Conservation (phyloP, 345 rosid genomes). For the Pseudoturritis turrita region DNA sequence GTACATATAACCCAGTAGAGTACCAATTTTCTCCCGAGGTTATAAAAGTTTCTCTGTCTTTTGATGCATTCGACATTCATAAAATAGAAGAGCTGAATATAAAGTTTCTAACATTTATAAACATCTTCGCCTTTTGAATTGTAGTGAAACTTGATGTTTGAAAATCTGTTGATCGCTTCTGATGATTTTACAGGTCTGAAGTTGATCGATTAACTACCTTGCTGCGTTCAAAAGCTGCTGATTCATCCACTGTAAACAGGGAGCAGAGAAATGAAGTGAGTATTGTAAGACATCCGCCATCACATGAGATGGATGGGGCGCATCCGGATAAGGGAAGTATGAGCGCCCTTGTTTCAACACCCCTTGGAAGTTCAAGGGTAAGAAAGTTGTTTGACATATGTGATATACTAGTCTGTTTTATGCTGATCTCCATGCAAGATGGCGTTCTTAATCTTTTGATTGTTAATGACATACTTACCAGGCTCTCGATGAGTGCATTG, state of each 20-base stretch:
- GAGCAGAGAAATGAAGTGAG: constrained; percentile 43
- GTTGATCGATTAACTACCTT: constrained; percentile 71
- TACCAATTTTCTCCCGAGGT: neutral
- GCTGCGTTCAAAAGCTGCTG: constrained; percentile 57
- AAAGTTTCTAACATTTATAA: neutral
- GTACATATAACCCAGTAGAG: neutral
- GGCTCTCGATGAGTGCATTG: constrained; percentile 67
- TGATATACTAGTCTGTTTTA: neutral
- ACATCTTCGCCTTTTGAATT: neutral
- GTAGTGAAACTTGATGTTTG: neutral
- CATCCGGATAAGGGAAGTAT: constrained; percentile 38
- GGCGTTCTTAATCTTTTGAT: neutral
- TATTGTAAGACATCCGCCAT: constrained; percentile 26
- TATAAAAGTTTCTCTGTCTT: neutral
- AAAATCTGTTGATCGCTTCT: neutral
- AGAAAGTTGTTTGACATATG: constrained; percentile 15
- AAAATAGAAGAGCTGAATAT: neutral
- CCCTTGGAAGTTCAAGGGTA: constrained; percentile 45
- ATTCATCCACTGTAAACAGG: constrained; percentile 34
- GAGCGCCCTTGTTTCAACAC: constrained; percentile 36
- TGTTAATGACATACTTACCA: constrained; percentile 28
- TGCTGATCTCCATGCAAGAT: neutral
- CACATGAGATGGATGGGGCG: constrained; percentile 35
- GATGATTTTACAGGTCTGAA: constrained; percentile 59
- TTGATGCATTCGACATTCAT: neutral